These are phyloP conservation scores for Cairneyella variabilis DNA, from an alignment of 495 filamentous ascomycete species.

Conservation along the genomic window DNA sequence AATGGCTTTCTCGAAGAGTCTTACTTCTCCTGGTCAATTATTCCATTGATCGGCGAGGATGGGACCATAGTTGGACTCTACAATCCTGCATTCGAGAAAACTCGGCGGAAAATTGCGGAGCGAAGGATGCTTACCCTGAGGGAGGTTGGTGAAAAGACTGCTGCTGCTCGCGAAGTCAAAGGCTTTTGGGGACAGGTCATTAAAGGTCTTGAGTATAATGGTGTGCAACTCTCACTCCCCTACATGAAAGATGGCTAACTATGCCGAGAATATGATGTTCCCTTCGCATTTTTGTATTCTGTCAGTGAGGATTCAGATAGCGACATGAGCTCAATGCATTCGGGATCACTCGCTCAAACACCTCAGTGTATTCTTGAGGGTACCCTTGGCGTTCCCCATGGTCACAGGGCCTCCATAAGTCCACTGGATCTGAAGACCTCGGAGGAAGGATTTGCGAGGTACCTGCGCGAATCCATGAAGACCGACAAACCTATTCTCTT, in stretches of 20 bases:
- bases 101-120: slow-evolving; percentile 59
- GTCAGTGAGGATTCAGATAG: slow-evolving; percentile 45
- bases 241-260: background rate
- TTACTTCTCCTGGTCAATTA: slow-evolving; percentile 66
- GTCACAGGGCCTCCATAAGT: slow-evolving; percentile 48
- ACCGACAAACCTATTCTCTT: slow-evolving; percentile 54
- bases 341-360: slow-evolving; percentile 47
- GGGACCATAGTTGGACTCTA: slow-evolving; percentile 61
- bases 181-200: slow-evolving; percentile 57
- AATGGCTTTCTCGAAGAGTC: slow-evolving; percentile 62
- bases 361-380: slow-evolving; percentile 59
- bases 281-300: slow-evolving; percentile 62
- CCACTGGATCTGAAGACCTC: slow-evolving; percentile 57
- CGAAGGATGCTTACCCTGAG: slow-evolving; percentile 62
- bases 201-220: slow-evolving; percentile 54
- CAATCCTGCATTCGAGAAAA: slow-evolving; percentile 68
- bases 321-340: slow-evolving; percentile 58
- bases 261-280: slow-evolving; percentile 47
- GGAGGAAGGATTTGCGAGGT: slow-evolving; percentile 59
- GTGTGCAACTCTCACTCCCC: background rate
- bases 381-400: slow-evolving; percentile 56
- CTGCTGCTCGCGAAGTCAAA: slow-evolving; percentile 60
- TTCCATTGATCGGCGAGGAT: slow-evolving; percentile 60
- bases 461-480: slow-evolving; percentile 65
- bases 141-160: slow-evolving; percentile 66